Evolutionary conservation across 2,329 filamentous ascomycete genomes (phyloP), one percentile per base, ranked within the genome.

Genomic region (Stemphylium beticola): DNA sequence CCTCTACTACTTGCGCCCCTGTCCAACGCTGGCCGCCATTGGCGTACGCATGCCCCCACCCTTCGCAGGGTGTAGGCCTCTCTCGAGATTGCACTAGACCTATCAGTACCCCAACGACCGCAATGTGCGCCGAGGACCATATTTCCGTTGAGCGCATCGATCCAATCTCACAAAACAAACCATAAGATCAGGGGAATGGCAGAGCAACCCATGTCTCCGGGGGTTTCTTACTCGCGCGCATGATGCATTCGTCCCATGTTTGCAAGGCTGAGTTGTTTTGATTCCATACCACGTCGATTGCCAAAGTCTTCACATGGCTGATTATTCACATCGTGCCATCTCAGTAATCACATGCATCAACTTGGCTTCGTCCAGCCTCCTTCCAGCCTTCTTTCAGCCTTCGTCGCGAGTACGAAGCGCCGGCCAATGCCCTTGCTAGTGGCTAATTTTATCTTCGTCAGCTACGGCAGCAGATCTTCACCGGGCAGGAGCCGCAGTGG

Each of bases 381-480:
- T 32, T 29, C 22, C 22, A 5, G 32, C n/a, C 51, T 48, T 41
- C 38, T 43, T 29, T 29, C 24, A 42, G 15, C 32, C 38, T 20
- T 36, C 26, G 38, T 29, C 51, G 44, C 20, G 40, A 54, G 29
- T 26, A 26, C 43, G 29, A 37, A 33, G 38, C 32, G 37, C 15
- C 24, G 38, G 34, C 51, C 40, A 15, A 20, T 17, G 46, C 51
- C 24, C 29, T 40, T 49, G 39, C 51, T 49, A 18, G 40, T 26
- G 36, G 45, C 52, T 58, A 58, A 58, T 55, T 58, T 48, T 55
- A 58, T 49, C 52, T 36, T 45, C 36, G 17, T 48, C 36, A 50
- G 49, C 50, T 33, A 49, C 45, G 32, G 36, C 38, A 40, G 51
- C 18, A 31, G 46, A 54, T 54, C 40, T 39, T 43, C 46, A 29